These are phyloP conservation scores for Diddensiella transvaalensis DNA, from an alignment of 805 yeast genomes.

Conservation along the genomic window DNA sequence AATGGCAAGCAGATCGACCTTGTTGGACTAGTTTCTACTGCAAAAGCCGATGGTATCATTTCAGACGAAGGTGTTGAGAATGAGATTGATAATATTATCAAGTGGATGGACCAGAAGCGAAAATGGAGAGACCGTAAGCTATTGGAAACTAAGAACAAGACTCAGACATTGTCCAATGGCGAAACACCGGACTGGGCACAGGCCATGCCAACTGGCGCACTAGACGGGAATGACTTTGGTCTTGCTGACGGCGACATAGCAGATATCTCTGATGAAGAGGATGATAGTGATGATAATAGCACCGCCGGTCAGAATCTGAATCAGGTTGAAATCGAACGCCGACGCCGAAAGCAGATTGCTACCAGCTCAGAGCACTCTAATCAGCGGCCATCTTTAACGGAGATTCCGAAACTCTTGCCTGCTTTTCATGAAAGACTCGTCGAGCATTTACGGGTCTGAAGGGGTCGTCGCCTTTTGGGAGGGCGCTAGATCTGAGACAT, in stretches of 20 bases:
- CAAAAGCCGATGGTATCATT: slow-evolving; percentile 21
- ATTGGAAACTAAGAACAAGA: slow-evolving; percentile 18
- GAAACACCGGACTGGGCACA: slow-evolving; percentile 37
- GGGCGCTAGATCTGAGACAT: too few species aligned
- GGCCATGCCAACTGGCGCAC: slow-evolving; percentile 42
- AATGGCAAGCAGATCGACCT: slow-evolving; percentile 47
- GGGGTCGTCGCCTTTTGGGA: too few species aligned
- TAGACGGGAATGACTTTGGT: slow-evolving; percentile 46
- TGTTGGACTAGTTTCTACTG: slow-evolving; percentile 16
- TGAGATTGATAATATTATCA: slow-evolving; percentile 41
- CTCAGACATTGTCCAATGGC: background rate
- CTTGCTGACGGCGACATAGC: slow-evolving; percentile 47
- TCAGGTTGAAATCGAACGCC: slow-evolving; percentile 24
- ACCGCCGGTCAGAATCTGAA: slow-evolving; percentile 29
- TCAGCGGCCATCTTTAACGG: slow-evolving; percentile 30
- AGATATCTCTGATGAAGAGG: slow-evolving; percentile 38
- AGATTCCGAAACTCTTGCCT: slow-evolving; percentile 30
- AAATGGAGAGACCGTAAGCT: slow-evolving; percentile 28
- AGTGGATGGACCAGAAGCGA: slow-evolving; percentile 37
- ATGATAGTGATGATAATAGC: slow-evolving; percentile 35
- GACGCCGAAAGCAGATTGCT: slow-evolving; percentile 26
- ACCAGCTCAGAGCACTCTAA: background rate
- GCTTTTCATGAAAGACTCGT: slow-evolving; percentile 19
- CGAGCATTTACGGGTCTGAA: slow-evolving; percentile 8
- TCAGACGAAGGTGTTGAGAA: slow-evolving; percentile 27